Conservation (phyloP, 768 basidiomycete species). For the Tylopilus plumbeoviolaceoides region DNA sequence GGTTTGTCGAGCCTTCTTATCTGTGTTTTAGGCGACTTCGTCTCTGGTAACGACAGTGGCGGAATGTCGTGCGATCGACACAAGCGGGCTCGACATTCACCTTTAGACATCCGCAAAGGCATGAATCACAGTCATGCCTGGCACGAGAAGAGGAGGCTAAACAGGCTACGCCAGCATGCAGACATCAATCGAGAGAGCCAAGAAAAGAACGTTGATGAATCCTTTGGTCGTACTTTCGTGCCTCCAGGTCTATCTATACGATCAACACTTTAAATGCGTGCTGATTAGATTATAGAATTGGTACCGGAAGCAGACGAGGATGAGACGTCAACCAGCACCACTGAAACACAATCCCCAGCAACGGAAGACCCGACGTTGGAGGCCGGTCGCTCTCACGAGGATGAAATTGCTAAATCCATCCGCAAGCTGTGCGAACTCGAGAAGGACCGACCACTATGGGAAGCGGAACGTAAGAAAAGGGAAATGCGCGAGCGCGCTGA, state of each 20-base stretch:
- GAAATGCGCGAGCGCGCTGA: slow-evolving; percentile 40
- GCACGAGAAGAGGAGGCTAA: slow-evolving; percentile 40
- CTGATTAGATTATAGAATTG: slow-evolving; percentile 9
- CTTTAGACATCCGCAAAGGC: slow-evolving; percentile 41
- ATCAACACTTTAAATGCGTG: background rate
- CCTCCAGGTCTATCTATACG: slow-evolving; percentile 18
- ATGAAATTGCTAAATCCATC: slow-evolving; percentile 57
- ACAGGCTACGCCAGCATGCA: slow-evolving; percentile 37
- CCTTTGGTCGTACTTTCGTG: slow-evolving; percentile 24
- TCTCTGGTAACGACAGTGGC: slow-evolving; percentile 28
- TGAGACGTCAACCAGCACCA: background rate
- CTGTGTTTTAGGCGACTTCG: slow-evolving; percentile 3
- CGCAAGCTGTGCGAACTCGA: slow-evolving; percentile 68
- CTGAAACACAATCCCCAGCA: slow-evolving; percentile 6
- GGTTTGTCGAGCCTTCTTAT: background rate
- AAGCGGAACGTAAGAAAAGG: slow-evolving; percentile 47
- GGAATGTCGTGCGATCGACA: slow-evolving; percentile 28
- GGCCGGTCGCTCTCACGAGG: slow-evolving; percentile 37
- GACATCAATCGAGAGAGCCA: slow-evolving; percentile 36
- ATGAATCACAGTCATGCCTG: slow-evolving; percentile 35
- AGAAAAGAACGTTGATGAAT: slow-evolving; percentile 39
- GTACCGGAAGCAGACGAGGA: slow-evolving; percentile 12
- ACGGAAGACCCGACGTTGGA: slow-evolving; percentile 14
- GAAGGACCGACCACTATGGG: slow-evolving; percentile 58
- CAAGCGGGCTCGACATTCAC: slow-evolving; percentile 51